These are phyloP conservation scores for Termitomyces sp. DNA, from an alignment of 768 basidiomycete genomes.

Conservation along the genomic window DNA sequence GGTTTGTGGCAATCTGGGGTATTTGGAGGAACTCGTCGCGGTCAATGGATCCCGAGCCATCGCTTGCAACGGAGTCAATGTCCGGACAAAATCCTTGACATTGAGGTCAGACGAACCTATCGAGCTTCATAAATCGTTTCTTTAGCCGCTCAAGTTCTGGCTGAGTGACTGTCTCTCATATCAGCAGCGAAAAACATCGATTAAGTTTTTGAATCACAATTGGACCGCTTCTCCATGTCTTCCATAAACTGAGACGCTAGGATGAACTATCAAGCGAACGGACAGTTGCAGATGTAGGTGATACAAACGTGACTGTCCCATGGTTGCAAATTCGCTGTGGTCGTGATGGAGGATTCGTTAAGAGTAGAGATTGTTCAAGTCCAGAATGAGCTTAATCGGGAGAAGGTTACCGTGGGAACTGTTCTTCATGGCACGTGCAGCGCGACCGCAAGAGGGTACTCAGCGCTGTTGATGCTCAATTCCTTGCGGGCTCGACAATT, in stretches of 20 bases:
- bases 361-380: neutral
- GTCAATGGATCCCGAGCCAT: conserved; percentile 97
- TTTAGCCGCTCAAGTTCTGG: conserved; percentile 92
- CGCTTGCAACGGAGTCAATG: conserved; percentile 39
- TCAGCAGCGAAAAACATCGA: neutral
- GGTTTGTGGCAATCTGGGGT: conserved; percentile 98
- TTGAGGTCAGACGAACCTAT: conserved; percentile 49
- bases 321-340: conserved; percentile 6
- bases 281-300: neutral
- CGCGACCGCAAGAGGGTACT: neutral
- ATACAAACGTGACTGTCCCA: conserved; percentile 83
- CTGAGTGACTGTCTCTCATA: conserved; percentile 69
- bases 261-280: conserved; percentile 6
- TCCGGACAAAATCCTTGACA: neutral
- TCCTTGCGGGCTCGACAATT: neutral
- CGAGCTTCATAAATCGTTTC: conserved; percentile 99
- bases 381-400: neutral
- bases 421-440: conserved; percentile 1
- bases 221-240: conserved; percentile 96
- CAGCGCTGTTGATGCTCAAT: conserved; percentile 1
- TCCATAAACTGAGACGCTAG: conserved; percentile 93
- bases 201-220: conserved; percentile 61
- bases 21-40: conserved; percentile 98
- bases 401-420: conserved; percentile 6
- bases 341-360: neutral